Evolutionary conservation across 2,329 filamentous ascomycete species (phyloP).

Genomic region (Didymella exigua): DNA sequence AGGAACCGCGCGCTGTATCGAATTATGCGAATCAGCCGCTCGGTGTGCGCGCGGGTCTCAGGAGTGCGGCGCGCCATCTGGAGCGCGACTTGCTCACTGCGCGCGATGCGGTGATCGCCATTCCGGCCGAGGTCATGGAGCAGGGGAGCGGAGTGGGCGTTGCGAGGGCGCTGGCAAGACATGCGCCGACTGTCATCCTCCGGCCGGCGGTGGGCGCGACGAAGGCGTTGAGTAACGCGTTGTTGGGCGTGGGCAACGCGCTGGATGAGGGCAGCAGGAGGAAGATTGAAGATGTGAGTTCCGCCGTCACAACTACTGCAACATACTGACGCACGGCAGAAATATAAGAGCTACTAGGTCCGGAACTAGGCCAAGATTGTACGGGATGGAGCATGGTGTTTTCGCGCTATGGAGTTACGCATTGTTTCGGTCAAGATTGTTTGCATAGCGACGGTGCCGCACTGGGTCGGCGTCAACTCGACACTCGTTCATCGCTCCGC

Average conservation of each 20-base stretch:
- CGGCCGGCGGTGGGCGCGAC: slow-evolving; percentile 88
- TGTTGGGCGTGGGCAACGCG: slow-evolving; percentile 90
- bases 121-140: slow-evolving; percentile 89
- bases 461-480: slow-evolving; percentile 7
- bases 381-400: neutral
- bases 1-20: slow-evolving; percentile 79
- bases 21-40: slow-evolving; percentile 94
- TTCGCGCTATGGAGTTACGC: neutral
- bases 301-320: neutral
- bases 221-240: slow-evolving; percentile 84
- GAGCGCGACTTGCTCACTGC: slow-evolving; percentile 86
- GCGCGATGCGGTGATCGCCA: slow-evolving; percentile 89
- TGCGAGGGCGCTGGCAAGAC: slow-evolving; percentile 75
- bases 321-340: slow-evolving; percentile 21
- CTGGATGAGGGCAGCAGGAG: slow-evolving; percentile 82
- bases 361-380: neutral
- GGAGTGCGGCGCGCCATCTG: slow-evolving; percentile 80
- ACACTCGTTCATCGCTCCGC: slow-evolving; percentile 1
- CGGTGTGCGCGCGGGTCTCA: slow-evolving; percentile 82
- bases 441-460: slow-evolving; percentile 26
- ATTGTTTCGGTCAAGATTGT: slow-evolving; percentile 7
- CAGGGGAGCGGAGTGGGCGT: slow-evolving; percentile 80
- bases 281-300: slow-evolving; percentile 85
- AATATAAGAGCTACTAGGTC: slow-evolving; percentile 40
- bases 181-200: slow-evolving; percentile 91